phyloP scores from a whole-genome alignment of 441 rosid genomes.

The Arabidopsis hybrid region DNA sequence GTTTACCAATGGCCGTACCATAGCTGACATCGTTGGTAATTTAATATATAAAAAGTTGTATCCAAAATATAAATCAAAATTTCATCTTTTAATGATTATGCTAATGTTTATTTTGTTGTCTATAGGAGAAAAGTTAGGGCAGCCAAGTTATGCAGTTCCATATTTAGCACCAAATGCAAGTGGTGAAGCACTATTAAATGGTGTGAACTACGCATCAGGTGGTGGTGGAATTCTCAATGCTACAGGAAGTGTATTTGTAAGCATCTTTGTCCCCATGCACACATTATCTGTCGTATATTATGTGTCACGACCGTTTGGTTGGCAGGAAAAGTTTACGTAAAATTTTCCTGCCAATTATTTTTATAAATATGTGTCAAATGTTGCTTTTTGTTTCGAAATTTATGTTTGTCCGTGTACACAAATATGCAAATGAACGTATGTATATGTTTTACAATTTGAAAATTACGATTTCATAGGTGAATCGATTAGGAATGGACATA shows the following conservation, averaged over 20 bases:
- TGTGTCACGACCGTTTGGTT: conserved; percentile 21
- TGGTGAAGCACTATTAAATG: conserved; percentile 56
- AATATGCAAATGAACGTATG: not conserved
- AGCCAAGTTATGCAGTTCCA: conserved; percentile 59
- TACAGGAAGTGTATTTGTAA: conserved; percentile 72
- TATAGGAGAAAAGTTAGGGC: conserved; percentile 74
- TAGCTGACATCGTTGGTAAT: conserved; percentile 86
- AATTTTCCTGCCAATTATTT: not conserved
- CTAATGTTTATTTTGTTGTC: conserved; percentile 14
- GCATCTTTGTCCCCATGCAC: conserved; percentile 23
- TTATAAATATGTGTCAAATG: not conserved
- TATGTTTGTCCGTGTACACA: not conserved
- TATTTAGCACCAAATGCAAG: conserved; percentile 76
- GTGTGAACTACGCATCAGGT: conserved; percentile 85
- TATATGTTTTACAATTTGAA: not conserved
- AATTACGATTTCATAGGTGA: conserved; percentile 52
- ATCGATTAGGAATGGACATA: conserved; percentile 82
- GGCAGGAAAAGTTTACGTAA: conserved; percentile 22
- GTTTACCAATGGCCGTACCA: conserved; percentile 88
- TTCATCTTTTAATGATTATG: not conserved
- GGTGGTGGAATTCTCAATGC: conserved; percentile 77
- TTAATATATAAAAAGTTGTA: not conserved
- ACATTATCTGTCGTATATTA: not conserved
- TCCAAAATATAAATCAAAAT: not conserved
- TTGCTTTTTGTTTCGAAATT: not conserved